phyloP scores from a whole-genome alignment of 768 basidiomycete species.

The Hericium alpestre region DNA sequence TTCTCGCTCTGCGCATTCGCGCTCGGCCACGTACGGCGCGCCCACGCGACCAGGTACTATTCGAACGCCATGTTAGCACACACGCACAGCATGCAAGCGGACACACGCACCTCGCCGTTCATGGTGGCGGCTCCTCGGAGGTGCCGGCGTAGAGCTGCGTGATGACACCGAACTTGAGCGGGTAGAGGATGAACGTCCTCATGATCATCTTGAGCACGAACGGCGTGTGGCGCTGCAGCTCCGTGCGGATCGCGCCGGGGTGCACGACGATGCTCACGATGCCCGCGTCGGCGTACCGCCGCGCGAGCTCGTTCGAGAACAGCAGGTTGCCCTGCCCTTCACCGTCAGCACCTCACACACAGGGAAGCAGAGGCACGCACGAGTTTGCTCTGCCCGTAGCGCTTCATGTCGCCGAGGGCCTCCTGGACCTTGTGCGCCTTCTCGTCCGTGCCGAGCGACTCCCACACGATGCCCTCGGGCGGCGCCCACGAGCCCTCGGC shows the following conservation, averaged over 20 bases:
- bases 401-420: conserved; percentile 3
- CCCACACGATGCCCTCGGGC: conserved; percentile 15
- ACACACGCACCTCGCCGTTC: conserved; percentile 9
- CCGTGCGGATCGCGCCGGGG: conserved; percentile 23
- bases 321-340: conserved; percentile 31
- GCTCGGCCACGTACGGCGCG: conserved; percentile 4
- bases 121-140: conserved; percentile 13
- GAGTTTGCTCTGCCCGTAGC: conserved; percentile 13
- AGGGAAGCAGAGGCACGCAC: neutral
- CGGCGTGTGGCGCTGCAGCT: conserved; percentile 2
- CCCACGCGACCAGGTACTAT: conserved; percentile 18
- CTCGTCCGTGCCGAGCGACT: conserved; percentile 1
- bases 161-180: conserved; percentile 11
- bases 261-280: conserved; percentile 34
- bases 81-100: neutral
- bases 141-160: conserved; percentile 20
- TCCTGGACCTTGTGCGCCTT: conserved; percentile 1
- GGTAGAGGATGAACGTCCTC: neutral
- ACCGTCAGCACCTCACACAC: neutral
- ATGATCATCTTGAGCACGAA: neutral
- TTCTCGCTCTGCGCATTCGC: conserved; percentile 7
- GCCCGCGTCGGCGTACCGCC: conserved; percentile 33
- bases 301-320: conserved; percentile 31
- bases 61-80: neutral
- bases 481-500: conserved; percentile 16